Evolutionary conservation across 176 grass and related monocot species (phyloP), one percentile per base, ranked within the genome.

Genomic region (Phoenix dactylifera): DNA sequence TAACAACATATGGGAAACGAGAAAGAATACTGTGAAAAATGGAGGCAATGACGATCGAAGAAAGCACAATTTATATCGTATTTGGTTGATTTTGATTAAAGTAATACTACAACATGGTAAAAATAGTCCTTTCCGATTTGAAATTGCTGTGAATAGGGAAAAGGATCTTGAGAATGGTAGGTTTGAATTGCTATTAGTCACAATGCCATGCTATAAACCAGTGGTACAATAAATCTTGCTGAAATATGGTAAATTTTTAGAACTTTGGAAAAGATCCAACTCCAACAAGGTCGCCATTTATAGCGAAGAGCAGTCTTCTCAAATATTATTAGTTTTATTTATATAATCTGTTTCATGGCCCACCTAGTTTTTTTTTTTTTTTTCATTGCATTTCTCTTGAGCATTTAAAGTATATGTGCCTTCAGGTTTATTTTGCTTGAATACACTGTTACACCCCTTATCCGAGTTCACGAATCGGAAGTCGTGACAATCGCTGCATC

Each of bases 71-170:
- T 81, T 84, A 53, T 56, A 85, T 78, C 70, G 60, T 54, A 75
- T 85, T 68, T 84, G 74, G 86, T 78, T 77, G 48, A 72, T 72
- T 67, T 3, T 85, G 54, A 56, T 85, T 6, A 81, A 75, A 78
- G 73, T 78, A n/a, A 57, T 89, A 10, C 62, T 85, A 12, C 71
- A 63, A 16, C 70, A 64, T 49, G 48, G 61, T 16, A 20, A 49
- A 54, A 89, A 84, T 50, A 89, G 86, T 74, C 86, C 81, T 5
- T 89, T 89, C 22, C 58, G 48, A 58, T 78, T 89, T 59, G 55
- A 81, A 22, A 64, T 89, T 72, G 58, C 35, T 17, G 66, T 89
- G 32, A 60, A 75, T 18, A 23, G 65, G 23, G 61, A 78, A 32
- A 89, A 81, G 66, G 70, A 60, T 75, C 24, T 84, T 63, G 74